Evolutionary conservation across 2,329 filamentous ascomycete genomes (phyloP).

Genomic region (Stachybotrys elegans): DNA sequence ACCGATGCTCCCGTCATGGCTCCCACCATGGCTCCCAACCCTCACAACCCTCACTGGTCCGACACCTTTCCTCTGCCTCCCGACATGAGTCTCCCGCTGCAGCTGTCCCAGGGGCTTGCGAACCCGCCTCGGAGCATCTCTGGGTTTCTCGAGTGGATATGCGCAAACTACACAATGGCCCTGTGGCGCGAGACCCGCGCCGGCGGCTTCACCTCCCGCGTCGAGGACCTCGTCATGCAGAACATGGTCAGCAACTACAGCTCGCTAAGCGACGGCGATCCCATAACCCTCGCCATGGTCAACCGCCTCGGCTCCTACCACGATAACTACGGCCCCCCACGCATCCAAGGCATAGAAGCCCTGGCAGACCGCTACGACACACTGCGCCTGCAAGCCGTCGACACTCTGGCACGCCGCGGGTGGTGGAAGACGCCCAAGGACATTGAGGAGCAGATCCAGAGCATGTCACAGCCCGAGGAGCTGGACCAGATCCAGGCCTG

Average conservation of each 20-base stretch:
- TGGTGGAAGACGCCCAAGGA: conserved; percentile 18
- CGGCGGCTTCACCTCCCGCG: conserved; percentile 1
- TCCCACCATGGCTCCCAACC: too few species aligned
- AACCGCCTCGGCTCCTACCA: neutral
- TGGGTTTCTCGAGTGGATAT: conserved; percentile 18
- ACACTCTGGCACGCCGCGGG: conserved; percentile 1
- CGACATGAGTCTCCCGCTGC: too few species aligned
- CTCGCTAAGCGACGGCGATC: neutral
- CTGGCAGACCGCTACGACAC: conserved; percentile 1
- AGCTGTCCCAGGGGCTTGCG: neutral
- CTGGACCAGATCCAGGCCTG: conserved; percentile 12
- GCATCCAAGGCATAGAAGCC: neutral
- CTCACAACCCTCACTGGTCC: too few species aligned
- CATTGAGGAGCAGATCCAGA: conserved; percentile 14
- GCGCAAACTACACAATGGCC: conserved; percentile 13
- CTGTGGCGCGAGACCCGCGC: conserved; percentile 15
- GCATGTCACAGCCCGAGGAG: conserved; percentile 12
- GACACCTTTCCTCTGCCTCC: too few species aligned
- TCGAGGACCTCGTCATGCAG: conserved; percentile 19
- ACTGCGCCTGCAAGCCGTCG: conserved; percentile 2
- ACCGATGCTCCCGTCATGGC: too few species aligned
- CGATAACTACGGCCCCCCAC: neutral
- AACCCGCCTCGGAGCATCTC: conserved; percentile 6
- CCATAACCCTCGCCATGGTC: neutral
- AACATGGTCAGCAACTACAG: neutral